phyloP scores from a whole-genome alignment of 768 basidiomycete species.

The Xerocomellus dryophilus region DNA sequence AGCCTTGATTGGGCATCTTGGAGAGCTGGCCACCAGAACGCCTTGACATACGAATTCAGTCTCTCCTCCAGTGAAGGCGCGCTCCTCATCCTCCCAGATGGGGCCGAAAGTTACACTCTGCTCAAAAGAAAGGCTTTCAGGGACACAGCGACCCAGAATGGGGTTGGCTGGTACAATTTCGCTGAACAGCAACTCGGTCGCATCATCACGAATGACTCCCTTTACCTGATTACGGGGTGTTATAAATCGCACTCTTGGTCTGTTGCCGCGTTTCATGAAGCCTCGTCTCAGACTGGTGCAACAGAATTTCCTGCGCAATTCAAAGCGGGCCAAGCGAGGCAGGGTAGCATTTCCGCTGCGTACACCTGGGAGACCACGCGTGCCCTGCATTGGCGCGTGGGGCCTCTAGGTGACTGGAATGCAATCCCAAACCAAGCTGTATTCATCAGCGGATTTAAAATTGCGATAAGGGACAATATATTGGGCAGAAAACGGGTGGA shows the following conservation, averaged over 20 bases:
- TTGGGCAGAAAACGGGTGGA: slow-evolving; percentile 5
- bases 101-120: slow-evolving; percentile 22
- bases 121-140: slow-evolving; percentile 17
- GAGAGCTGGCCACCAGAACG: not conserved
- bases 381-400: slow-evolving; percentile 6
- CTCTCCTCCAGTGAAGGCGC: slow-evolving; percentile 27
- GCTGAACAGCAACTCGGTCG: slow-evolving; percentile 15
- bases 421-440: slow-evolving; percentile 14
- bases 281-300: not conserved
- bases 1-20: not conserved
- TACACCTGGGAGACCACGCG: slow-evolving; percentile 15
- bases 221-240: slow-evolving; percentile 28
- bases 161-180: slow-evolving; percentile 28
- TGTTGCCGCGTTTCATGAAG: slow-evolving; percentile 17
- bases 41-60: slow-evolving; percentile 6
- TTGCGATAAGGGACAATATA: slow-evolving; percentile 9
- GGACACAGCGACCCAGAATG: slow-evolving; percentile 22
- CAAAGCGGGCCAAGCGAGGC: slow-evolving; percentile 5
- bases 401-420: not conserved
- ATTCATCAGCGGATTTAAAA: slow-evolving; percentile 25
- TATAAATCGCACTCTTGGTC: slow-evolving; percentile 25
- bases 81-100: slow-evolving; percentile 30
- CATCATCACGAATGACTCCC: slow-evolving; percentile 18
- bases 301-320: slow-evolving; percentile 12
- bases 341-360: slow-evolving; percentile 4